phyloP scores from a whole-genome alignment of 2,329 filamentous ascomycete genomes.

The Colletotrichum paranaense region DNA sequence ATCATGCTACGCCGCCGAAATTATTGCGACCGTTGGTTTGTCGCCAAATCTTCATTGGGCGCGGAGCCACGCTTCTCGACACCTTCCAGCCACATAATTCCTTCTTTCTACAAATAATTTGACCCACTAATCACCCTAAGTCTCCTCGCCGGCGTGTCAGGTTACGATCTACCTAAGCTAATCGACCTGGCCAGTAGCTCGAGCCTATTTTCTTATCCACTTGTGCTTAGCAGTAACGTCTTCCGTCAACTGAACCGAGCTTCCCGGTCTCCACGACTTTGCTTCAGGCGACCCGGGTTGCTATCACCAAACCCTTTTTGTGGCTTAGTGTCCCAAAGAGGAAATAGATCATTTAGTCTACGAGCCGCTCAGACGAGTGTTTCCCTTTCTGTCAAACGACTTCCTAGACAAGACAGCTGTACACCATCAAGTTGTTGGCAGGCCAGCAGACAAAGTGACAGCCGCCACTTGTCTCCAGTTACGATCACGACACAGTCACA shows the following conservation, averaged over 20 bases:
- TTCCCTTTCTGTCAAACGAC: slow-evolving; percentile 15
- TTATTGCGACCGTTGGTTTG: not conserved
- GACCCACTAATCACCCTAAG: not conserved
- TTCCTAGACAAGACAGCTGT: slow-evolving; percentile 21
- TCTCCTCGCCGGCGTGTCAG: slow-evolving; percentile 12
- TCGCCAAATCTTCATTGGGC: not conserved
- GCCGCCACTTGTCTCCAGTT: slow-evolving; percentile 14
- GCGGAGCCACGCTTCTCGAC: not conserved
- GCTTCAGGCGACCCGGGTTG: not conserved
- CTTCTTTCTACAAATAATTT: not conserved
- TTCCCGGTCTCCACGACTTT: not conserved
- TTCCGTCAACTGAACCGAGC: not conserved
- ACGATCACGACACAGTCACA: slow-evolving; percentile 1
- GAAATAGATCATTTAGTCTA: not conserved
- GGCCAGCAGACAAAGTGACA: slow-evolving; percentile 22
- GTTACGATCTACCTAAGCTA: slow-evolving; percentile 12
- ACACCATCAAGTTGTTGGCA: slow-evolving; percentile 22
- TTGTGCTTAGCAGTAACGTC: not conserved
- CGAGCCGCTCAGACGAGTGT: slow-evolving; percentile 16
- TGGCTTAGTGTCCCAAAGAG: slow-evolving; percentile 1
- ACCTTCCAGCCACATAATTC: not conserved
- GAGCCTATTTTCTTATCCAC: slow-evolving; percentile 6
- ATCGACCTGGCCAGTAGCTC: not conserved
- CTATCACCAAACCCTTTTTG: not conserved
- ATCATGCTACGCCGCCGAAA: not conserved